Base-by-base conservation (phyloP, 352 stramenopile species). In the Globisporangium cystogenes region DNA sequence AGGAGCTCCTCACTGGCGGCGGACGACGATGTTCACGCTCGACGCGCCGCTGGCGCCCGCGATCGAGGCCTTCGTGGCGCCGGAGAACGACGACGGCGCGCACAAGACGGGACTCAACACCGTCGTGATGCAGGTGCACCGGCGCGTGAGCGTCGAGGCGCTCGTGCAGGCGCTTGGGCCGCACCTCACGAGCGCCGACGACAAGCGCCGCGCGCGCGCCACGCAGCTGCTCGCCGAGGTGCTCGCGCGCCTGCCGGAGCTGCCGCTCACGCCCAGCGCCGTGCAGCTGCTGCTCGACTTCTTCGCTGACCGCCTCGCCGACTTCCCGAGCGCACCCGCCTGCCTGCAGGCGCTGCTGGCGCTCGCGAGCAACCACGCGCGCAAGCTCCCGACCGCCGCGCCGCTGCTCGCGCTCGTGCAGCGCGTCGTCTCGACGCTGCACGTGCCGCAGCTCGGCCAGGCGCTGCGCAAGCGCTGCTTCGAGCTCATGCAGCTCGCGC, bases 51-150 rank as follows among this genome's bases (percentile, higher is more conserved):
- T 95, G 37, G 76, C 78, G 63, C 82, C 85, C 31, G 82, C 85
- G 47, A 91, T 95, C 63, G 78, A 90, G 52, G 82, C 78, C 63
- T 95, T 92, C 62, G 79, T 93, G 55, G 68, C 93, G 68, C 82
- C 84, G 4, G 82, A 93, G 64, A 90, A 89, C 52, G 81, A 92
- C 37, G 82, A 95, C 21, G 76, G 66, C 21, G 64, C 68, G 59
- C 84, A 95, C 64, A 95, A 91, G 72, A 91, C 82, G 40, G 82
- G 77, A 31, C 70, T 95, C 35, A 95, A 95, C 67, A 92, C 78
- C n/a, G 68, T 95, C 39, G 68, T 95, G 24, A 93, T 95, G 82
- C 82, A 93, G 53, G 76, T 93, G 48, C 82, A 95, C 48, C 82
- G 84, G 44, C 73, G 74, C 23, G 75, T 90, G 53, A 74, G 59